phyloP scores from a whole-genome alignment of 371 early-diverging fungal genomes.

The Circinella umbellata region DNA sequence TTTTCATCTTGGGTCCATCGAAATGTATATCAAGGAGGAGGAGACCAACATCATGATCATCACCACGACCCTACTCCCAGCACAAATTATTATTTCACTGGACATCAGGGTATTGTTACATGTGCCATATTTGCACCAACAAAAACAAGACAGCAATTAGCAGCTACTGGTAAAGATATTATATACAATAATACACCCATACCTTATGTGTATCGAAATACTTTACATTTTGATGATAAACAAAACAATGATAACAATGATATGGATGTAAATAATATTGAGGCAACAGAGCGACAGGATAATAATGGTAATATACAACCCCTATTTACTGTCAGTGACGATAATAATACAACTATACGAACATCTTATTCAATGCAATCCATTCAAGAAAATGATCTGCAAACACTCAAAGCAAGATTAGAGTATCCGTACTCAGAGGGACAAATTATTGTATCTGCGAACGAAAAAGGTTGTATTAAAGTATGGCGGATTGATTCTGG shows the following conservation, averaged over 20 bases:
- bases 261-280: background rate
- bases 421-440: conserved; percentile 45
- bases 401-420: background rate
- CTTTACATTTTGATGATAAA: background rate
- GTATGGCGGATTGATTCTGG: conserved; percentile 72
- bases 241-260: background rate
- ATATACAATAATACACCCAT: conserved; percentile 47
- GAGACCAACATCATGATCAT: conserved; percentile 16
- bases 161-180: conserved; percentile 50
- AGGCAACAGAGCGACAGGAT: background rate
- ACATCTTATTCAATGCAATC: background rate
- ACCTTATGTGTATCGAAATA: background rate
- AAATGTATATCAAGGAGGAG: background rate
- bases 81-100: conserved; percentile 44
- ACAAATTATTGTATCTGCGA: conserved; percentile 69
- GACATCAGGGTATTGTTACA: conserved; percentile 60
- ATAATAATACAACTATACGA: background rate
- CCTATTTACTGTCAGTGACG: background rate
- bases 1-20: conserved; percentile 19
- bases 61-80: conserved; percentile 16
- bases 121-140: conserved; percentile 67
- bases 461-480: conserved; percentile 63
- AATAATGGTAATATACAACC: background rate
- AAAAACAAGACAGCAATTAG: conserved; percentile 59
- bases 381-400: background rate